phyloP scores from a whole-genome alignment of 805 yeast genomes.

The Cephaloascus albidus region DNA sequence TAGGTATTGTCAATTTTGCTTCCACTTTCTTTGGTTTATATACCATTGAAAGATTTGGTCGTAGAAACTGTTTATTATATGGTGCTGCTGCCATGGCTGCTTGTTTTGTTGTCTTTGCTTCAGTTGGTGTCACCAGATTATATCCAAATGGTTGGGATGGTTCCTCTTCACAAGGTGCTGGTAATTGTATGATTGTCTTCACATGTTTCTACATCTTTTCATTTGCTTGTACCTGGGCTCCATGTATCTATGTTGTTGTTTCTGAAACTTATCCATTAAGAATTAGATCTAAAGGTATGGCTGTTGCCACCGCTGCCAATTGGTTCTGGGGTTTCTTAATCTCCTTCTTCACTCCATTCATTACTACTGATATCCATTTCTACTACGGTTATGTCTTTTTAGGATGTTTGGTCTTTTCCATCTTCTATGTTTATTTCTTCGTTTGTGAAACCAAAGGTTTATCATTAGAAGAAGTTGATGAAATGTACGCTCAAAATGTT shows the following conservation, averaged over 20 bases:
- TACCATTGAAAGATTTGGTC: conserved; percentile 45
- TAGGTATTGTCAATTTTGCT: conserved; percentile 48
- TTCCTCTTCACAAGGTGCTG: conserved; percentile 31
- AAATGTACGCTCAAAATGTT: conserved; percentile 35
- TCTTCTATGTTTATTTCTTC: conserved; percentile 46
- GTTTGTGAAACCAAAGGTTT: conserved; percentile 63
- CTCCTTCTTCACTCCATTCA: conserved; percentile 56
- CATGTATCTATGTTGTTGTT: conserved; percentile 36
- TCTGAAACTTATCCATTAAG: too few relatives aligned
- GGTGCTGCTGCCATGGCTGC: conserved; percentile 30
- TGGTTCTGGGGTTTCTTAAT: conserved; percentile 51
- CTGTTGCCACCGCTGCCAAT: conserved; percentile 28
- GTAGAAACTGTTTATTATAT: conserved; percentile 37
- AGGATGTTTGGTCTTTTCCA: conserved; percentile 47
- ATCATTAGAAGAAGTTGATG: conserved; percentile 60
- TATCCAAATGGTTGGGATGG: too few relatives aligned
- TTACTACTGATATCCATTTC: conserved; percentile 42
- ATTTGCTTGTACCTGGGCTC: conserved; percentile 53
- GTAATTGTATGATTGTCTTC: conserved; percentile 44
- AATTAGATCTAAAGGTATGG: too few relatives aligned
- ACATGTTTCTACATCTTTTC: conserved; percentile 42
- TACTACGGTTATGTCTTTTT: conserved; percentile 50
- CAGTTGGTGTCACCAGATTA: conserved; percentile 32
- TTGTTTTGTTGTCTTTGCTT: conserved; percentile 19
- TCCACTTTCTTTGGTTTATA: conserved; percentile 45